Evolutionary conservation across 2,329 filamentous ascomycete genomes (phyloP).

Genomic region (Monilinia fructigena): DNA sequence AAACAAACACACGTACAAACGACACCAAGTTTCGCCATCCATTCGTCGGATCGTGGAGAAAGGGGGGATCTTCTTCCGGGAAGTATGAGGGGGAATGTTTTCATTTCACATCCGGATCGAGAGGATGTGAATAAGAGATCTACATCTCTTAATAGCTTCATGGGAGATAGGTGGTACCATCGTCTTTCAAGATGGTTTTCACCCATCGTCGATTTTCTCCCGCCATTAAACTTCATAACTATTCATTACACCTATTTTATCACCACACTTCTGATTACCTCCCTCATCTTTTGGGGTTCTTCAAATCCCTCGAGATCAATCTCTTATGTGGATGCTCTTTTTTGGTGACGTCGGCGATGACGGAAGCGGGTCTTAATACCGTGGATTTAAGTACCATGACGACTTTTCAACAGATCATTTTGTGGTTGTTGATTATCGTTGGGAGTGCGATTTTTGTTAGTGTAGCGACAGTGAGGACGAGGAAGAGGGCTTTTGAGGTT

Average conservation of each 20-base stretch:
- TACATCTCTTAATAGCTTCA: conserved; percentile 10
- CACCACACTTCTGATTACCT: conserved; percentile 52
- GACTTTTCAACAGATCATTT: conserved; percentile 64
- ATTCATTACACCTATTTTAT: conserved; percentile 69
- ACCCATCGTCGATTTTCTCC: conserved; percentile 23
- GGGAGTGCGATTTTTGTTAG: conserved; percentile 68
- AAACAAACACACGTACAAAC: background rate
- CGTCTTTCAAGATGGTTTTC: background rate
- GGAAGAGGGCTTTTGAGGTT: conserved; percentile 61
- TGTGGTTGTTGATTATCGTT: conserved; percentile 64
- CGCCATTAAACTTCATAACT: conserved; percentile 58
- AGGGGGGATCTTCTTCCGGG: background rate
- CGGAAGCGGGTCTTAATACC: conserved; percentile 66
- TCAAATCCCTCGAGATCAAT: conserved; percentile 53
- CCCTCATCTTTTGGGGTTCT: conserved; percentile 60
- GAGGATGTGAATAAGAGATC: conserved; percentile 5
- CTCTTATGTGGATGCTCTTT: conserved; percentile 63
- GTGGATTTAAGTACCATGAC: conserved; percentile 63
- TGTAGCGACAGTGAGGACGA: conserved; percentile 59
- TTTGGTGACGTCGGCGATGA: conserved; percentile 64
- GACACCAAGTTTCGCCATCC: background rate
- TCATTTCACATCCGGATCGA: background rate
- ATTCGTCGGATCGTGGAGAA: conserved; percentile 5
- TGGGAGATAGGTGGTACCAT: conserved; percentile 4
- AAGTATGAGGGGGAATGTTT: conserved; percentile 1